Evolutionary conservation across 768 basidiomycete species (phyloP).

Genomic region (Dentipellis sp.): DNA sequence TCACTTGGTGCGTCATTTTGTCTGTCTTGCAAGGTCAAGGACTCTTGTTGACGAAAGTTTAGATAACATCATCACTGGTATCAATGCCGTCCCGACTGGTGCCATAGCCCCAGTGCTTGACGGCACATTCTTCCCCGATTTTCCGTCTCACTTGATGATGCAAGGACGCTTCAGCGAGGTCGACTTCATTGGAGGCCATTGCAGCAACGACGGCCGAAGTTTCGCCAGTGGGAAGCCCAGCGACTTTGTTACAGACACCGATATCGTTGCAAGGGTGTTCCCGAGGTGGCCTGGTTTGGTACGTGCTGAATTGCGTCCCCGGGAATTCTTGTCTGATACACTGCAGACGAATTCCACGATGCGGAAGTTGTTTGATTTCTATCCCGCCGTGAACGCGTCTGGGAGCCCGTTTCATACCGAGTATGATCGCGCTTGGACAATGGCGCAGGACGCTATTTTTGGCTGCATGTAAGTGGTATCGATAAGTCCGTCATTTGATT

Average conservation of each 20-base stretch:
- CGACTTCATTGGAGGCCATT: conserved; percentile 32
- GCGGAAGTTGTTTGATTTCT: background rate
- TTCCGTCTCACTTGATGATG: conserved; percentile 27
- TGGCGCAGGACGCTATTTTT: background rate
- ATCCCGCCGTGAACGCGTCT: background rate
- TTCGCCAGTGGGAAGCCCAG: conserved; percentile 29
- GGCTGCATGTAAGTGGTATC: background rate
- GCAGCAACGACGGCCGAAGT: conserved; percentile 34
- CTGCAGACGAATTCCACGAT: background rate
- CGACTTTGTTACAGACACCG: conserved; percentile 31
- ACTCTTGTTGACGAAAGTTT: conserved; percentile 3
- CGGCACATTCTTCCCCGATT: conserved; percentile 20
- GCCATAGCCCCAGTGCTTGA: conserved; percentile 16
- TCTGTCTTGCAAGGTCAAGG: background rate
- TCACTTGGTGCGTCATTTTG: background rate
- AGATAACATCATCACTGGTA: conserved; percentile 28
- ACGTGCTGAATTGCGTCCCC: conserved; percentile 12
- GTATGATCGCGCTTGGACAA: background rate
- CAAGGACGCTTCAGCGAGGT: conserved; percentile 24
- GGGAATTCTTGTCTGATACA: background rate
- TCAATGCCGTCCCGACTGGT: conserved; percentile 21
- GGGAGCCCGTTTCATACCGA: background rate
- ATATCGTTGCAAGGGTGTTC: conserved; percentile 23
- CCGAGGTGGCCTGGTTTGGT: conserved; percentile 26
- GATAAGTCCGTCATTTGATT: conserved; percentile 21